These are phyloP conservation scores for Umbilicaria muhlenbergii DNA, from an alignment of 495 filamentous ascomycete genomes.

Conservation along the genomic window DNA sequence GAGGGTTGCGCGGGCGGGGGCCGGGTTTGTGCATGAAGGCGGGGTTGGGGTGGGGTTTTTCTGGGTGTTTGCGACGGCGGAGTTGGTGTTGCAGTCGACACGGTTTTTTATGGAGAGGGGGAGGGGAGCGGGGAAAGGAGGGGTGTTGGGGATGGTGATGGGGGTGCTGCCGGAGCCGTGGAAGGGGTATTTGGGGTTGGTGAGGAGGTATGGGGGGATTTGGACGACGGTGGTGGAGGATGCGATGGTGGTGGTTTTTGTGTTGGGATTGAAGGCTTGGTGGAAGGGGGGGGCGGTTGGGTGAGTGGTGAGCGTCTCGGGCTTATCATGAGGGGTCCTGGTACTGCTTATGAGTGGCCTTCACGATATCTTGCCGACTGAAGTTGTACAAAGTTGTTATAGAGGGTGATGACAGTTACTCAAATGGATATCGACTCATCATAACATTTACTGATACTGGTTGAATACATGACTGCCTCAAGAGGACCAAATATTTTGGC, in stretches of 20 bases:
- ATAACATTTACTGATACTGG: too few species aligned
- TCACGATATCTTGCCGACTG: too few species aligned
- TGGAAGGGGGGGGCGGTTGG: slow-evolving; percentile 30
- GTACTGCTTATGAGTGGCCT: too few species aligned
- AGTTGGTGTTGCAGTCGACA: slow-evolving; percentile 53
- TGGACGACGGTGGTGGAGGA: slow-evolving; percentile 44
- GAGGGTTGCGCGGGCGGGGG: slow-evolving; percentile 9
- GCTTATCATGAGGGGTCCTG: too few species aligned
- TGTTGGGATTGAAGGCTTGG: slow-evolving; percentile 58
- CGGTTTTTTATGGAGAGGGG: slow-evolving; percentile 47
- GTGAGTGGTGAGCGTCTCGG: neutral
- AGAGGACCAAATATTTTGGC: too few species aligned
- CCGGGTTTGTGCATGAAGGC: slow-evolving; percentile 7
- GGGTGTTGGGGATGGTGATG: slow-evolving; percentile 42
- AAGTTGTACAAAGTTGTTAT: too few species aligned
- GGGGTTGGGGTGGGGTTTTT: slow-evolving; percentile 36
- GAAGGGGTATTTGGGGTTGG: slow-evolving; percentile 38
- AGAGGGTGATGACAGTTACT: too few species aligned
- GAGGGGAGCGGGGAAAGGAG: slow-evolving; percentile 23
- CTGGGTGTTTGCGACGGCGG: slow-evolving; percentile 66
- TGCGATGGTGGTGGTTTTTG: slow-evolving; percentile 58
- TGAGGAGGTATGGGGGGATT: slow-evolving; percentile 54
- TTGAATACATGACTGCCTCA: too few species aligned
- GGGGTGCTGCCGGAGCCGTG: slow-evolving; percentile 43
- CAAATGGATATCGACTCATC: too few species aligned